Conservation (phyloP, 345 rosid genomes). For the Trapa incisa region DNA sequence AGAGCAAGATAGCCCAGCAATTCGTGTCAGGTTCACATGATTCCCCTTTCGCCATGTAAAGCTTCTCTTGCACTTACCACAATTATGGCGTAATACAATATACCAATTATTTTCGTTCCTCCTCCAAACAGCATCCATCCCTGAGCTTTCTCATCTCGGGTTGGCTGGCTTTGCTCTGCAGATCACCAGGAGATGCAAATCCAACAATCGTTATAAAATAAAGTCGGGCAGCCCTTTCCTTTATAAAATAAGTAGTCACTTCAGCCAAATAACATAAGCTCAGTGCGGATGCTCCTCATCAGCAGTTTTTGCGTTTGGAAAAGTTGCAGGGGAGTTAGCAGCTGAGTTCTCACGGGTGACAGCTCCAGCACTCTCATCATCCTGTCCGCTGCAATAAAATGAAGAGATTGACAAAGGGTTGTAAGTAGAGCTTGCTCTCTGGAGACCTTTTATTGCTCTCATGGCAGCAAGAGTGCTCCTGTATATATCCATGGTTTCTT, state of each 20-base stretch:
- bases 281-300: slow-evolving; percentile 30
- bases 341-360: slow-evolving; percentile 62
- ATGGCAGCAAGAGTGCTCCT: slow-evolving; percentile 92
- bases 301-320: slow-evolving; percentile 26
- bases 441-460: slow-evolving; percentile 77
- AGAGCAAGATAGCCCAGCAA: no score
- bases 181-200: slow-evolving; percentile 44
- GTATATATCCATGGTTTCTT: slow-evolving; percentile 56
- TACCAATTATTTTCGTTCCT: slow-evolving; percentile 1
- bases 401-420: slow-evolving; percentile 68
- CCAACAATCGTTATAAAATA: slow-evolving; percentile 57
- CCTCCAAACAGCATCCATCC: neutral
- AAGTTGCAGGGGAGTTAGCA: slow-evolving; percentile 29
- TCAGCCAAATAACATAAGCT: neutral
- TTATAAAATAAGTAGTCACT: slow-evolving; percentile 5
- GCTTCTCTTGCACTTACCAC: slow-evolving; percentile 67
- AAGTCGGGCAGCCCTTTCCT: slow-evolving; percentile 64
- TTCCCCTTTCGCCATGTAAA: slow-evolving; percentile 7
- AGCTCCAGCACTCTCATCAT: slow-evolving; percentile 47
- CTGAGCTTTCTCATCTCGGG: neutral
- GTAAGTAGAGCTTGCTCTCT: slow-evolving; percentile 77
- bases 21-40: no score
- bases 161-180: slow-evolving; percentile 8
- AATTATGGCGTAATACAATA: slow-evolving; percentile 85
- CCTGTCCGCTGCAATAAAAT: slow-evolving; percentile 30